A percentile compares a stretch with the other conserved stretches of the same genome.
Evolutionary conservation across 495 filamentous ascomycete genomes (phyloP).

Genomic region (Cenococcum geophilum): DNA sequence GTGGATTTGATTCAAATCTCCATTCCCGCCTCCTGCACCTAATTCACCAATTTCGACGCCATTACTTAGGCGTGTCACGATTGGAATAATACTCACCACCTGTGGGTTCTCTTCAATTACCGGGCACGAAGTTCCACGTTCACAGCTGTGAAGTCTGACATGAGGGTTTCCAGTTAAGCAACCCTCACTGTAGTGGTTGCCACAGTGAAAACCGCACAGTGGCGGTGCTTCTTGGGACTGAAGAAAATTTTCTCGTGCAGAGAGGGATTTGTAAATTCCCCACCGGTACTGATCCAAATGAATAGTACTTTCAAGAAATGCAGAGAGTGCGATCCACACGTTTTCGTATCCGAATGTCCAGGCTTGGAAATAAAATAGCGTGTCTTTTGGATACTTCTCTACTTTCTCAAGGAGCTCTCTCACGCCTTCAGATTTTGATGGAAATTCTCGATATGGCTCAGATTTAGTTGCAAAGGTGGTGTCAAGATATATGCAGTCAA

Average conservation of each 20-base stretch:
- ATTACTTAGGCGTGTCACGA: constrained; percentile 53
- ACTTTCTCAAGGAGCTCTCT: constrained; percentile 67
- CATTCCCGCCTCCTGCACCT: constrained; percentile 73
- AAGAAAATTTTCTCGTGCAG: constrained; percentile 26
- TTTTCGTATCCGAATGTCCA: constrained; percentile 95
- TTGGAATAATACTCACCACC: constrained; percentile 70
- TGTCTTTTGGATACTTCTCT: constrained; percentile 61
- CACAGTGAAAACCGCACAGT: constrained; percentile 70
- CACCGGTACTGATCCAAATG: constrained; percentile 81
- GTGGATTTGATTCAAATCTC: constrained; percentile 60
- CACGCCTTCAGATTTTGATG: constrained; percentile 65
- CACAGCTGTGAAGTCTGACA: constrained; percentile 83
- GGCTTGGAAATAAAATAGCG: constrained; percentile 75
- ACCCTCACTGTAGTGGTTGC: constrained; percentile 61
- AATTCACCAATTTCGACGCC: constrained; percentile 62
- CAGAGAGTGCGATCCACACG: constrained; percentile 78
- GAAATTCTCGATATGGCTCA: constrained; percentile 47
- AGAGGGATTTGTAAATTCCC: constrained; percentile 63
- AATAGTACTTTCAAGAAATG: constrained; percentile 61
- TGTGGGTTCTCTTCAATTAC: constrained; percentile 44
- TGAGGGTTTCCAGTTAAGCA: constrained; percentile 60
- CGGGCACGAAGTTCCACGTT: constrained; percentile 60
- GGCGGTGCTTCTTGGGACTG: constrained; percentile 53
- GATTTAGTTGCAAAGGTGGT: constrained; percentile 62
- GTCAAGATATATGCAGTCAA: constrained; percentile 83